Evolutionary conservation across 371 early-diverging fungal genomes (phyloP).

Genomic region (Rhizopus stolonifer): DNA sequence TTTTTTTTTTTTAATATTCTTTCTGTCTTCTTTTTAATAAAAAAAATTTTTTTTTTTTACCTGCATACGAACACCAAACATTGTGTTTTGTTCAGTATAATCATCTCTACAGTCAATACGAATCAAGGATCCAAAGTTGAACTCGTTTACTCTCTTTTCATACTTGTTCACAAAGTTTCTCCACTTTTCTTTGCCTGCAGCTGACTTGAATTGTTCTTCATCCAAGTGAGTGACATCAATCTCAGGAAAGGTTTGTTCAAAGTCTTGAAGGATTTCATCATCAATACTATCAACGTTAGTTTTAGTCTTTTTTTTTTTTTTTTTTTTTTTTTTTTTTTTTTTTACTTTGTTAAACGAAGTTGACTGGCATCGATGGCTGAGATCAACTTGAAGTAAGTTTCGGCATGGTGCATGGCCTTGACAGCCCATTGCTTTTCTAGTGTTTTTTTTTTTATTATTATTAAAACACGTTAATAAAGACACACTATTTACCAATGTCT

Average conservation of each 20-base stretch:
- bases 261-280: constrained; percentile 80
- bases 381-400: constrained; percentile 4
- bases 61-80: constrained; percentile 77
- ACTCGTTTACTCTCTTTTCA: constrained; percentile 84
- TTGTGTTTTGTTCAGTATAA: constrained; percentile 81
- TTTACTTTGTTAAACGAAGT: constrained; percentile 77
- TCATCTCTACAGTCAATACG: constrained; percentile 74
- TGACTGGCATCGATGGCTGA: constrained; percentile 59
- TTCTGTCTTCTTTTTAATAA: too few species aligned
- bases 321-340: neutral
- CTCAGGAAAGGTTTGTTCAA: constrained; percentile 73
- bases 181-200: constrained; percentile 85
- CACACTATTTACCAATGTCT: constrained; percentile 74
- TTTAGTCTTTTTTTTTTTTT: neutral
- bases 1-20: too few species aligned
- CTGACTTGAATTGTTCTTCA: constrained; percentile 77
- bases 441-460: neutral
- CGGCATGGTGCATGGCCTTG: constrained; percentile 7
- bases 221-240: constrained; percentile 62
- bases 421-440: constrained; percentile 4
- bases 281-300: constrained; percentile 59
- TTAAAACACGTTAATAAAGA: too few species aligned
- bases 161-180: constrained; percentile 80
- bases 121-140: constrained; percentile 89
- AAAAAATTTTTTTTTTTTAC: too few species aligned